These are phyloP conservation scores for Pyrus hybrid DNA, from an alignment of 331 rosid genomes.

Conservation along the genomic window DNA sequence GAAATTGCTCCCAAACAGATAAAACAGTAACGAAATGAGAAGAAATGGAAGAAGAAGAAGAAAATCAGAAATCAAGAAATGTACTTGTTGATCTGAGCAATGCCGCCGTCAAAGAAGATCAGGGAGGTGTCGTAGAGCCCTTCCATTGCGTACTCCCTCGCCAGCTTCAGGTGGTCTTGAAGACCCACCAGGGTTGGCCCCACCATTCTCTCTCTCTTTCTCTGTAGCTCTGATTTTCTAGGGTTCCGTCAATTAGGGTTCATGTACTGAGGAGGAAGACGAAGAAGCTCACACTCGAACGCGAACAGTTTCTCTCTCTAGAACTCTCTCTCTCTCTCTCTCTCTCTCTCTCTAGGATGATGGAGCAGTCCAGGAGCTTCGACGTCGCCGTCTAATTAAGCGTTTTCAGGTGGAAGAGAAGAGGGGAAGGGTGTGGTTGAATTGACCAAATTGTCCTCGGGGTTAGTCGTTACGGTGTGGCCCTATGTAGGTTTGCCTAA, in stretches of 20 bases:
- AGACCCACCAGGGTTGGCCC: conserved; percentile 58
- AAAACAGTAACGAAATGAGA: not conserved
- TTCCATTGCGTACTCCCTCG: conserved; percentile 85
- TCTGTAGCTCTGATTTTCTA: not conserved
- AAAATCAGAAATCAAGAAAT: not conserved
- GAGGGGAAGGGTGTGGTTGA: not conserved
- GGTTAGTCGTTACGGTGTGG: not conserved
- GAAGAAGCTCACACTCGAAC: conserved; percentile 7
- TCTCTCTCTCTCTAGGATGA: conserved; percentile 1
- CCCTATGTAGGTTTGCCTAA: not conserved
- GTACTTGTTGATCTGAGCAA: conserved; percentile 97
- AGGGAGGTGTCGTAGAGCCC: conserved; percentile 88
- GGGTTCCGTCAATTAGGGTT: conserved; percentile 1
- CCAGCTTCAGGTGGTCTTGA: conserved; percentile 89
- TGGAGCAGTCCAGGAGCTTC: conserved; percentile 7
- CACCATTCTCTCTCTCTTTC: conserved; percentile 27
- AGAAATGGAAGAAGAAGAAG: not conserved
- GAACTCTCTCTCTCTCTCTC: not conserved
- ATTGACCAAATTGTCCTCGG: conserved; percentile 17
- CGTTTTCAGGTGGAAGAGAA: not conserved
- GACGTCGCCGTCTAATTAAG: conserved; percentile 39
- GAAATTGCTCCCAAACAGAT: not conserved
- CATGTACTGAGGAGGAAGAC: not conserved
- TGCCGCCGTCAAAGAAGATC: conserved; percentile 92
- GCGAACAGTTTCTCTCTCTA: conserved; percentile 6